Evolutionary conservation across 495 filamentous ascomycete genomes (phyloP), one percentile per base, ranked within the genome.

Genomic region (Aspergillus funiculosus): DNA sequence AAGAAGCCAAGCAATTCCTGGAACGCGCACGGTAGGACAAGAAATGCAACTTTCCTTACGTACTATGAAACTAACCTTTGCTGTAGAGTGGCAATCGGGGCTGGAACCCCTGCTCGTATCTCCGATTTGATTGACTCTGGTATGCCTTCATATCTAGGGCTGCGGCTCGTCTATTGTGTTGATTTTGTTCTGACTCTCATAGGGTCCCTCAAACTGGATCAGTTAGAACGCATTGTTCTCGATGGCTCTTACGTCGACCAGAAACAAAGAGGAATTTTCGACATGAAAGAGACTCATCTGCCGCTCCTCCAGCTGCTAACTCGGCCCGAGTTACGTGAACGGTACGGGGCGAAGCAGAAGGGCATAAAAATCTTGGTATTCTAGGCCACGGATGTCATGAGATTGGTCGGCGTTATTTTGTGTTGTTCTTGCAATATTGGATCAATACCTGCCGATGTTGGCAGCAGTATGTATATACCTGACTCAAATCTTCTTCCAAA

Each of bases 171-270:
- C 7, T 0, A 2, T 13, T 28, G 21, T 19, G 11, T 31, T 13
- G 19, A 19, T 28, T 15, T 25, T 4, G 27, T 28, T 8, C 41
- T 48, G 20, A 43, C 31, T n/a, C 17, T 6, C 26, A 17, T 26
- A 91, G 89, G 81, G 25, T 77, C 80, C 10, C 63, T 97, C 36
- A 82, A 79, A 21, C 45, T 83, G 28, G 73, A 77, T 19, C 74
- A 81, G 24, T 66, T 97, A 25, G 73, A 89, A 61, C 77, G 85
- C 45, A 79, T 98, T 29, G 77, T 96, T 8, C 74, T 97, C 43
- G 94, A 97, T 61, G 84, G 83, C 26, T 95, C 89, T 2, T 80
- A 91, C 54, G 81, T 95, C 50, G 89, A 97, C 60, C 78, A 85
- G 59, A 98, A 98, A 72, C 89, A 94, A 68, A 75, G 89, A 34